phyloP scores from a whole-genome alignment of 2,329 filamentous ascomycete species.

The Aspergillus jensenii region DNA sequence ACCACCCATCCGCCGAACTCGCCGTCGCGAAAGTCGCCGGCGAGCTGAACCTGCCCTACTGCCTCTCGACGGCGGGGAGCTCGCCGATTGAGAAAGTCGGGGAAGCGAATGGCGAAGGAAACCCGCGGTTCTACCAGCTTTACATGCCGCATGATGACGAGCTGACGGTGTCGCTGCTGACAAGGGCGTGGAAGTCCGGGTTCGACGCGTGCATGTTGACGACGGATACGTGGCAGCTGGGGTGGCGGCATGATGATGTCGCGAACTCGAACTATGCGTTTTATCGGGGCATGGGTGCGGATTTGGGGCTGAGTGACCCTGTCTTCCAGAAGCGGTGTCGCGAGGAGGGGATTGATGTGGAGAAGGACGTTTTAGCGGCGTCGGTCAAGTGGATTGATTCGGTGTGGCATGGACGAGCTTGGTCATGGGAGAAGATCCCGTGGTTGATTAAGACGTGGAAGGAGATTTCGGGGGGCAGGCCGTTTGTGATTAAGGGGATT shows the following conservation, averaged over 20 bases:
- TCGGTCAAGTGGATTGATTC: conserved; percentile 64
- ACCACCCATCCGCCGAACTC: conserved; percentile 58
- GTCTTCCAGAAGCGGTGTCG: conserved; percentile 57
- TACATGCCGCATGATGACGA: conserved; percentile 66
- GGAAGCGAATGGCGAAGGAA: conserved; percentile 51
- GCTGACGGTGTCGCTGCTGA: conserved; percentile 56
- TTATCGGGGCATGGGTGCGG: conserved; percentile 58
- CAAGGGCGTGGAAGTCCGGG: conserved; percentile 48
- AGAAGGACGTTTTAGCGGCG: conserved; percentile 53
- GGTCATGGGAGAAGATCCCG: conserved; percentile 65
- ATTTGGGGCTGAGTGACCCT: conserved; percentile 59
- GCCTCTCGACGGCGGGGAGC: conserved; percentile 52
- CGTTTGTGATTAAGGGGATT: conserved; percentile 68
- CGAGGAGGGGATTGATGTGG: conserved; percentile 55
- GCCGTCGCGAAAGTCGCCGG: conserved; percentile 60
- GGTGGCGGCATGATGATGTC: conserved; percentile 54
- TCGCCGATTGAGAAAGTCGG: conserved; percentile 60
- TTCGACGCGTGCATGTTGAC: conserved; percentile 58
- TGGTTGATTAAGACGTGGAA: conserved; percentile 64
- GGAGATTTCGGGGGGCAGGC: conserved; percentile 46
- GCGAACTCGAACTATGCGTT: conserved; percentile 62
- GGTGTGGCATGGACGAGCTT: conserved; percentile 63
- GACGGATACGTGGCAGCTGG: conserved; percentile 64
- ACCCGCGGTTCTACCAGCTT: conserved; percentile 60
- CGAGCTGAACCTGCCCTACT: conserved; percentile 51